Base-by-base conservation (phyloP, 1,139 yeast species). In the Kodamaea ohmeri region DNA sequence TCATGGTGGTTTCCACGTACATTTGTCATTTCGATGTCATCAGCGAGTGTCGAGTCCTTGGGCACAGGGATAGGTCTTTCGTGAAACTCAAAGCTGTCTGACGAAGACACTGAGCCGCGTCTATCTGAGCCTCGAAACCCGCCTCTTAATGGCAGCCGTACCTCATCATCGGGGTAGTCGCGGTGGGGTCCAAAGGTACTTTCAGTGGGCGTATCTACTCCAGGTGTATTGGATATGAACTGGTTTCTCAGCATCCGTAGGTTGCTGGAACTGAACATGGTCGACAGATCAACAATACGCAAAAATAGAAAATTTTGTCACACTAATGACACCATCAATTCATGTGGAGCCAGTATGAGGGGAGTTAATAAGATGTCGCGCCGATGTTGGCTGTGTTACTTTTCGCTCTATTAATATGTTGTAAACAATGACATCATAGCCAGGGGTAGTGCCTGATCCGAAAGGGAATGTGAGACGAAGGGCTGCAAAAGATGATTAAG, bases 201-300 rank as follows among this genome's bases (percentile, higher is more conserved):
- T 24, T 32, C 35, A 8, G 30, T 25, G 6, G 37, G 37, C n/a
- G 37, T 34, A n/a, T 34, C 37, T 5, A 32, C 26, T n/a, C 15
- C 22, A 4, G 37, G 19, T 14, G 29, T 27, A 21, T 28, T 34
- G 14, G 37, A 27, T 16, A 34, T 16, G 20, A 34, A 34, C 32
- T 34, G 14, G 32, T 21, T 34, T 21, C 37, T 21, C 20, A 34
- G 37, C 7, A 29, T 21, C 12, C 32, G 20, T 20, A 26, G 32
- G n/a, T 32, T 15, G 17, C 17, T 20, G 11, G 35, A 9, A 12
- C 13, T 14, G 25, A 25, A 25, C 35, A 24, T 25, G n/a, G 16
- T 21, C 3, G 6, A 7, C 17, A 25, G 17, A 25, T 25, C 29
- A 25, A 25, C 17, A 14, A 20, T 7, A 20, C 9, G 9, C 6